These are phyloP conservation scores for Yamadazyma jaroonii DNA, from an alignment of 1,139 yeast genomes.

Conservation along the genomic window DNA sequence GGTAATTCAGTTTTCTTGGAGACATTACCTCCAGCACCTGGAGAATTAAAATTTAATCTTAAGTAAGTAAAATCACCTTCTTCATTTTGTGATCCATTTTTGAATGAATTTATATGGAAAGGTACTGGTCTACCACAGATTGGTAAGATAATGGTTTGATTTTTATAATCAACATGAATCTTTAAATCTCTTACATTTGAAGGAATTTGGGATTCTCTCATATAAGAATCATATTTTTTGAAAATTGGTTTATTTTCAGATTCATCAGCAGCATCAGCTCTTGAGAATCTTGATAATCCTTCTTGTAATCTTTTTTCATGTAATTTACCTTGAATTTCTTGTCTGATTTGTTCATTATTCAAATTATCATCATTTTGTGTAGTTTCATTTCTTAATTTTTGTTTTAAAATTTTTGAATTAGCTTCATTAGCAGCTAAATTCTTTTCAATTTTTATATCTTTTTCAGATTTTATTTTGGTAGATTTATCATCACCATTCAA, in stretches of 20 bases:
- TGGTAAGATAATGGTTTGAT: slow-evolving; percentile 87
- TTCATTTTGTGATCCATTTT: slow-evolving; percentile 92
- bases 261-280: slow-evolving; percentile 67
- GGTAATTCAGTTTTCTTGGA: slow-evolving; percentile 79
- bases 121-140: slow-evolving; percentile 97
- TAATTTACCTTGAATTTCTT: slow-evolving; percentile 75
- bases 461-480: slow-evolving; percentile 30
- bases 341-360: slow-evolving; percentile 77
- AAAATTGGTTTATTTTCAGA: slow-evolving; percentile 72
- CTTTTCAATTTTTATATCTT: slow-evolving; percentile 31
- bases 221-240: slow-evolving; percentile 90
- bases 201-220: slow-evolving; percentile 91
- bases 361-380: slow-evolving; percentile 63
- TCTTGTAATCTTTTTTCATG: slow-evolving; percentile 85
- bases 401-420: slow-evolving; percentile 64
- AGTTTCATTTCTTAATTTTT: slow-evolving; percentile 77
- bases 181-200: slow-evolving; percentile 75
- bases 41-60: slow-evolving; percentile 89
- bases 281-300: slow-evolving; percentile 75
- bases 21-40: slow-evolving; percentile 77
- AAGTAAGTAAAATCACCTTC: slow-evolving; percentile 94
- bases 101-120: slow-evolving; percentile 90
- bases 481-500: slow-evolving; percentile 12
- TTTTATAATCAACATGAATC: slow-evolving; percentile 82
- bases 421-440: slow-evolving; percentile 30